Percentiles rank a stretch among this genome's conserved stretches.
These are phyloP conservation scores for Tricholomella constricta DNA, from an alignment of 768 basidiomycete species.

Conservation along the genomic window DNA sequence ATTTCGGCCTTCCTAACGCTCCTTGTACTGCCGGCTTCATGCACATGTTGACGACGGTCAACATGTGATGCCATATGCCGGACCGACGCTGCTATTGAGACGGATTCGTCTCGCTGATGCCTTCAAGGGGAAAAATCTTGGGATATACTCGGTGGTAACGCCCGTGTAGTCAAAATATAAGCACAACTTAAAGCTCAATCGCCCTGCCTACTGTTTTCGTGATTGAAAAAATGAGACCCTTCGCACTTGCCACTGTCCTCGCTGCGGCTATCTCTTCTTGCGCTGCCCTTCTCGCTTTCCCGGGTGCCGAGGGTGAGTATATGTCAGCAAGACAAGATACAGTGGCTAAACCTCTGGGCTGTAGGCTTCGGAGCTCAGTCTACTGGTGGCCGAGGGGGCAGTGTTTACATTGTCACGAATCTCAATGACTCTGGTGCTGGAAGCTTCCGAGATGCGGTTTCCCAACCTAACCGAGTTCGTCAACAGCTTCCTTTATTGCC, in stretches of 20 bases:
- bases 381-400: constrained; percentile 34
- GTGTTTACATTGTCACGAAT: constrained; percentile 36
- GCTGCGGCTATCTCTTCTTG: constrained; percentile 16
- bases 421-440: constrained; percentile 36
- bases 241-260: constrained; percentile 2
- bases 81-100: constrained; percentile 4
- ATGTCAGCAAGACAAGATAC: background rate
- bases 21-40: background rate
- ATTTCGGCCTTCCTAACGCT: background rate
- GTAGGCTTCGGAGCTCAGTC: constrained; percentile 35
- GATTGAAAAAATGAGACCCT: constrained; percentile 12
- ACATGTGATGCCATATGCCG: constrained; percentile 11
- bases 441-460: constrained; percentile 38
- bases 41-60: background rate
- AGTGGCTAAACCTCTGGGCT: background rate
- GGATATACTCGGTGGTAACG: constrained; percentile 9
- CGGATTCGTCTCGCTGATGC: background rate
- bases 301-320: constrained; percentile 32
- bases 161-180: background rate
- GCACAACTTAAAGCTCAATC: background rate
- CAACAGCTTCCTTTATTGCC: background rate
- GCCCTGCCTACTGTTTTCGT: background rate
- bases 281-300: constrained; percentile 32
- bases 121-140: constrained; percentile 11
- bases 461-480: constrained; percentile 28